These are phyloP conservation scores for Solanum lycopersicoides DNA, from an alignment of 257 asterid genomes.

Conservation along the genomic window DNA sequence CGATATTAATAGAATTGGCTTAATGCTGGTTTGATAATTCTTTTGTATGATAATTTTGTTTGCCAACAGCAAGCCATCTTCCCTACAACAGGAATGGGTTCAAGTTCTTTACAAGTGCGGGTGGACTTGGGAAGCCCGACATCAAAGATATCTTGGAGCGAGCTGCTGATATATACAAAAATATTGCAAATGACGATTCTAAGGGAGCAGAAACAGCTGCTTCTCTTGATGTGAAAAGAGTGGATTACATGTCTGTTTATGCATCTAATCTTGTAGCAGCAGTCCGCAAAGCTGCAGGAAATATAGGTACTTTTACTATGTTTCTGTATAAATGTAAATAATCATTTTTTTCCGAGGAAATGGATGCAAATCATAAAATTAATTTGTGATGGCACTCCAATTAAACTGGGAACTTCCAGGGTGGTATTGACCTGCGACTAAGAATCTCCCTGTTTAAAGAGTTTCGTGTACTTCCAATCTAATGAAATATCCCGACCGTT, in stretches of 20 bases:
- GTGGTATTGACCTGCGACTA: background rate
- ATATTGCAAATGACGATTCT: constrained; percentile 44
- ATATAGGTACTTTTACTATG: constrained; percentile 28
- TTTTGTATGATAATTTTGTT: constrained; percentile 13
- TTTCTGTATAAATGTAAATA: background rate
- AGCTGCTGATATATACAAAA: constrained; percentile 55
- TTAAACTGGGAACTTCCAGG: background rate
- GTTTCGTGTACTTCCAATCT: background rate
- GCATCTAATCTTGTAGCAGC: constrained; percentile 93
- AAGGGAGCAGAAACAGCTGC: constrained; percentile 33
- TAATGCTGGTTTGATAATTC: background rate
- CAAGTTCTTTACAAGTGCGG: constrained; percentile 81
- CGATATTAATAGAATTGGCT: background rate
- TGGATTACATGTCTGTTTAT: constrained; percentile 81
- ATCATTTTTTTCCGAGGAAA: background rate
- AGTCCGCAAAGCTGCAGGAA: constrained; percentile 89
- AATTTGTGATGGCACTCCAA: background rate
- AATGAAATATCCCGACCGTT: background rate
- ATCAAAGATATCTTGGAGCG: constrained; percentile 91
- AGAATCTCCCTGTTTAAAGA: background rate
- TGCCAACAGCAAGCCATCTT: constrained; percentile 91
- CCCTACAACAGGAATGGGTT: constrained; percentile 96
- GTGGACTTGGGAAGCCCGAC: constrained; percentile 95
- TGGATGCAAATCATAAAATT: background rate
- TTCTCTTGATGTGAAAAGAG: constrained; percentile 44